Base-by-base conservation (phyloP, 2,329 filamentous ascomycete species). In the Colletotrichum abscissum region DNA sequence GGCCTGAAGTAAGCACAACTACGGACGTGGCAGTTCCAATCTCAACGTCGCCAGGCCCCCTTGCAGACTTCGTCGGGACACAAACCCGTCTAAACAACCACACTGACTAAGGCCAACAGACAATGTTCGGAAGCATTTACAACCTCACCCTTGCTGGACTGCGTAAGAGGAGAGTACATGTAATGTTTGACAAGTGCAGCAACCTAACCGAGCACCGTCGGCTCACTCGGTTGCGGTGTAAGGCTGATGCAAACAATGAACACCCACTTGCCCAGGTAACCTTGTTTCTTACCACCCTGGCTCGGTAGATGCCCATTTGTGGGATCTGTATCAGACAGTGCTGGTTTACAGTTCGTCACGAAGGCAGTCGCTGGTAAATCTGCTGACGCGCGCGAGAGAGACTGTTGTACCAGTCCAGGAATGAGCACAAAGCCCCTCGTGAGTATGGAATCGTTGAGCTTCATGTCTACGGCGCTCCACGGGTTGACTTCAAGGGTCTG, bases 241-340 rank as follows among this genome's bases (percentile, higher is more conserved):
- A 60, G 65, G 65, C 65, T 67, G 65, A 67, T 58, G 38, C 28
- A 67, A 35, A 55, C 22, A 55, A 55, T 26, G 65, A 60, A 60
- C 30, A 42, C 28, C 30, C 46, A 49, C 35, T 49, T 49, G 7
- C 14, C 63, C 33, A 14, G 64, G 65, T 60, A 60, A 38, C 65
- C 56, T 60, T 54, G 35, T 54, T 42, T 24, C 42, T 6, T 14
- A 38, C 56, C 14, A 35, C 55, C 56, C 38, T 26, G 26, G 35
- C 35, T 24, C 9, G 49, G 11, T 35, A 33, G 28, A 16, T 57
- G 5, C 2, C 38, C 12, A 42, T 52, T 28, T 30, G 66, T 57
- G 26, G 3, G 19, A 30, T 56, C 19, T 49, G 14, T 6, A 56
- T 19, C 49, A 26, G 24, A 35, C 22, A 9, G 59, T 65, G 52